Base-by-base conservation (phyloP, 1,284 basidiomycete genomes). In the Ustilago crameri region DNA sequence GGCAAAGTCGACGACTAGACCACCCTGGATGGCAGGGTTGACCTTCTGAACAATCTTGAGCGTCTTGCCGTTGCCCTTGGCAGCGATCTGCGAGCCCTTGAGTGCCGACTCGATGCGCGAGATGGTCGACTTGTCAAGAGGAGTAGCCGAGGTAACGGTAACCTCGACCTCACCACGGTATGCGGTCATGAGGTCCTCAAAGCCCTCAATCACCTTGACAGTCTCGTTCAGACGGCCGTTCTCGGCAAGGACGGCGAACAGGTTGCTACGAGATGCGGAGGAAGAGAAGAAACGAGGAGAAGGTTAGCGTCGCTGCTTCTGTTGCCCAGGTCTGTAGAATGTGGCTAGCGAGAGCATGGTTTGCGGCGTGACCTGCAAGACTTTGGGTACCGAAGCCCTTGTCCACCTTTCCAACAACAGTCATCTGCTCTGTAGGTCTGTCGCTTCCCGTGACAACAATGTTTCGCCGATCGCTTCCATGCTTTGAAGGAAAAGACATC, bases 121-220 rank as follows among this genome's bases (percentile, higher is more conserved):
- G 23, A 69, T 23, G 24, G 55, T 49, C 27, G 79, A 72, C 74
- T 80, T 80, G 75, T 83, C 81, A n/a, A 83, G 65, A 24, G 80
- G 69, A 55, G 72, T 78, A 26, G 81, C 81, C 40, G 74, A 93
- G 57, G 95, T 97, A 84, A 98, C 92, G 58, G 90, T 88, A 69
- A 98, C 92, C 82, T 91, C 92, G 75, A 98, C 87, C 86, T 98
- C 95, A 76, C 95, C 95, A 84, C 89, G 91, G 88, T 98, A 89
- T 79, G 91, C 90, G 58, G 92, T 86, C 76, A 96, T 91, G 75
- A 98, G 89, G 84, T 91, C 89, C 78, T 93, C 89, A 87, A 98
- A 98, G 71, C 92, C 93, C 82, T 91, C 90, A 78, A 98, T 93
- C 68, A 96, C 93, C 77, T 90, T 91, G 78, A 89, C 86, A 26